Base-by-base conservation (phyloP, 2,329 filamentous ascomycete genomes). In the Colletotrichum musae region DNA sequence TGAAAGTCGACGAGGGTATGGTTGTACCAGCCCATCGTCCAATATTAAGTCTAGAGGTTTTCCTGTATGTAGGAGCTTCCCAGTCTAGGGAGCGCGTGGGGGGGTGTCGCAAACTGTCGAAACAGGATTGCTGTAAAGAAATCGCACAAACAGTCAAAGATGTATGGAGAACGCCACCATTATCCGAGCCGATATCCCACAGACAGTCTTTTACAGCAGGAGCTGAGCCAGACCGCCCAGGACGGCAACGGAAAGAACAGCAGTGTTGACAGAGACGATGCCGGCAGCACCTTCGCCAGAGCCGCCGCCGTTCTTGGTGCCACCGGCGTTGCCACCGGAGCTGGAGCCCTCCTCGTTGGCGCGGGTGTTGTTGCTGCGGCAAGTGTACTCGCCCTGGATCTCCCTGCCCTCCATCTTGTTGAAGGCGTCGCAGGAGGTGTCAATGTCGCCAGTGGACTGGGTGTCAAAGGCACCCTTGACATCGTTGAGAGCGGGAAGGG, bases 381-480 rank as follows among this genome's bases (percentile, higher is more conserved):
- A 91, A 39, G 75, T 80, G 75, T 79, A 83, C 72, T 78, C 79
- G 73, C 88, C 88, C 79, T 84, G 83, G 72, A 87, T 80, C 64
- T 78, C 68, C 73, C 80, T 80, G 70, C 73, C 72, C 64, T 79
- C 74, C 52, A 82, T 78, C 58, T 83, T 79, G 68, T 88, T 79
- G 79, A 92, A 88, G 39, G 77, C 73, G 60, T 81, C 78, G 85
- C 93, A 89, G 28, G 81, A 89, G 66, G 80, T 76, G 68, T 73
- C 72, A 72, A 93, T 90, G 71, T 92, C 85, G 69, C 85, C 86
- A 61, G 91, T 93, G 73, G 87, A 91, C 75, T 90, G 85, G 73
- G 93, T 83, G 76, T 91, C 91, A 79, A 94, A 92, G 70, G 88
- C 89, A 81, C 93, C 93, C 77, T 87, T 86, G 74, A 95, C 92